Conservation (phyloP, 768 basidiomycete genomes). For the Trametes punicea region DNA sequence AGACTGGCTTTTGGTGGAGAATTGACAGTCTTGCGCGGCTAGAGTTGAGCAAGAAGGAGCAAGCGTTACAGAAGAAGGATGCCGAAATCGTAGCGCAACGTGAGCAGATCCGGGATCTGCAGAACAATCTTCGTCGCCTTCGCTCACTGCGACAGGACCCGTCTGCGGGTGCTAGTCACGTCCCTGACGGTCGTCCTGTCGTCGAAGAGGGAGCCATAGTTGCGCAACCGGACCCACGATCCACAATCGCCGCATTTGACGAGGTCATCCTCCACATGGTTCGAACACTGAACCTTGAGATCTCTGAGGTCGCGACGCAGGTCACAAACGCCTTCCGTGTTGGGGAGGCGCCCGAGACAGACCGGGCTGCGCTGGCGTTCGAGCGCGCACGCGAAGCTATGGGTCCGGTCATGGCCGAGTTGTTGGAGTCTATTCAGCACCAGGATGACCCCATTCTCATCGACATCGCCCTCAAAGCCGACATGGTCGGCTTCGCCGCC, state of each 20-base stretch:
- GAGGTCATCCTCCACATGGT: conserved; percentile 19
- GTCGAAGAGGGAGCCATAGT: background rate
- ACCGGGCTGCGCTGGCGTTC: conserved; percentile 7
- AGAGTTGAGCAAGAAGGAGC: conserved; percentile 11
- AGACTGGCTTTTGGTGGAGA: conserved; percentile 17
- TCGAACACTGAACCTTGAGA: conserved; percentile 21
- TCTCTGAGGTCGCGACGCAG: conserved; percentile 18
- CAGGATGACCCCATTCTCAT: conserved; percentile 23
- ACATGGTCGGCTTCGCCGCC: conserved; percentile 22
- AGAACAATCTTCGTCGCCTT: conserved; percentile 6
- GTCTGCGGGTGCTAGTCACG: background rate
- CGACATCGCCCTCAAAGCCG: conserved; percentile 23
- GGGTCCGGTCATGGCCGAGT: conserved; percentile 22
- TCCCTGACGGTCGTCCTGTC: background rate
- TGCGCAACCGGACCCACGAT: background rate
- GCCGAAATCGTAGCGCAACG: conserved; percentile 12
- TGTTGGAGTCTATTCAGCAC: conserved; percentile 20
- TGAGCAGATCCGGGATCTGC: conserved; percentile 15
- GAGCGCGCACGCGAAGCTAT: conserved; percentile 20
- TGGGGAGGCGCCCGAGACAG: conserved; percentile 6
- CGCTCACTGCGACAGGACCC: background rate
- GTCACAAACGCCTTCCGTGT: conserved; percentile 19
- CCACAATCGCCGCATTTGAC: conserved; percentile 6
- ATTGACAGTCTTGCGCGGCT: conserved; percentile 15
- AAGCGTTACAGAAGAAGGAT: conserved; percentile 10